A percentile compares a stretch with the other conserved stretches of the same genome.
phyloP scores from a whole-genome alignment of 129 eudicot species.

The Lactuca saligna region DNA sequence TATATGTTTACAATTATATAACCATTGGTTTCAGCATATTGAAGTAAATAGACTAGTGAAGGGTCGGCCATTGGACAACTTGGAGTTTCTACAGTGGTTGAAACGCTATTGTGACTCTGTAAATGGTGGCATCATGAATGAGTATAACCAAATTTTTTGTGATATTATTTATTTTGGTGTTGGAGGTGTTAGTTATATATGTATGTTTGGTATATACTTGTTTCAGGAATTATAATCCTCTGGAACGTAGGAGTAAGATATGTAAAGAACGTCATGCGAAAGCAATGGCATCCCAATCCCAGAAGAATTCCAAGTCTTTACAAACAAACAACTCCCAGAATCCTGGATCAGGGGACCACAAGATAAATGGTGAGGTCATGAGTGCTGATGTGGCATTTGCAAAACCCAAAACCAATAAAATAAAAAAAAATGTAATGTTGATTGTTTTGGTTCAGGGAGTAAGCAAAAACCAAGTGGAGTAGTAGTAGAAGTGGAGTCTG shows the following conservation, averaged over 20 bases:
- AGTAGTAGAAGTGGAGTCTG: constrained; percentile 26
- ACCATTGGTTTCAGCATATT: constrained; percentile 62
- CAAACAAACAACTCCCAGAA: constrained; percentile 61
- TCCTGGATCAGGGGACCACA: constrained; percentile 46
- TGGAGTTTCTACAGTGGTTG: constrained; percentile 96
- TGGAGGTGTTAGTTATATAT: constrained; percentile 3
- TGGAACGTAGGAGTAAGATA: constrained; percentile 76
- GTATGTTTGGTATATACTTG: background rate
- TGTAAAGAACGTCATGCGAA: constrained; percentile 60
- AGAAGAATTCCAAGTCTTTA: constrained; percentile 59
- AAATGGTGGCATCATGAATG: constrained; percentile 93
- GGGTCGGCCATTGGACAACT: constrained; percentile 88
- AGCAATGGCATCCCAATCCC: constrained; percentile 18
- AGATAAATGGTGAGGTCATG: constrained; percentile 42
- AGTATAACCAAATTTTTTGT: constrained; percentile 41
- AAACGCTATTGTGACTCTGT: constrained; percentile 93
- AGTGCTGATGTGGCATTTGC: constrained; percentile 7
- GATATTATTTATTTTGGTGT: background rate
- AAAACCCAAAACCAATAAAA: no score
- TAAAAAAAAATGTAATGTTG: background rate
- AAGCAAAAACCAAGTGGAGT: constrained; percentile 42
- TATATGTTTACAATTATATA: background rate
- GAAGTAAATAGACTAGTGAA: constrained; percentile 89
- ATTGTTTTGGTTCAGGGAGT: constrained; percentile 33
- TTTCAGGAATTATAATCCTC: constrained; percentile 83